Evolutionary conservation across 2,329 filamentous ascomycete genomes (phyloP).

Genomic region (Fusarium sambucinum): DNA sequence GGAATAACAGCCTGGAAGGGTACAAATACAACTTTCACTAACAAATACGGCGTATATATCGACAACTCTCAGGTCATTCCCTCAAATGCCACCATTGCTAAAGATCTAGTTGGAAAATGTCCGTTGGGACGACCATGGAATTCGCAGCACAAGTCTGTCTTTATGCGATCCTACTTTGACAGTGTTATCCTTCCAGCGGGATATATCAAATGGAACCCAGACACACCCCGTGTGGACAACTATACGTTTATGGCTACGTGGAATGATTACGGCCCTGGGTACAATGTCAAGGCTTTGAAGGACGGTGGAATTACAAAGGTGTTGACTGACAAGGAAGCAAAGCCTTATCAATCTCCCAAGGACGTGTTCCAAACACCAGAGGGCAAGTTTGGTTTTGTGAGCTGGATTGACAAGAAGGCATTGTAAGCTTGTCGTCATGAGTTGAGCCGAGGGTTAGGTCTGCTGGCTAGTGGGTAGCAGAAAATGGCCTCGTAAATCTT

Average conservation of each 20-base stretch:
- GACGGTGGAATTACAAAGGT: constrained; percentile 58
- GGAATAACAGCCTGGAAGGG: constrained; percentile 77
- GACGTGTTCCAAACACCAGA: constrained; percentile 39
- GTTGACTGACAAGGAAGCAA: constrained; percentile 53
- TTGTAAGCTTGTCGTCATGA: constrained; percentile 1
- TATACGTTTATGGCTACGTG: constrained; percentile 70
- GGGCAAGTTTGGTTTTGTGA: constrained; percentile 19
- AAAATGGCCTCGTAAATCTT: no score
- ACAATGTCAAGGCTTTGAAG: constrained; percentile 61
- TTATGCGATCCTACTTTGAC: constrained; percentile 67
- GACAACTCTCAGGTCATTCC: constrained; percentile 65
- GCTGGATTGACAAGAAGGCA: constrained; percentile 35
- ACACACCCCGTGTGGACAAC: constrained; percentile 47
- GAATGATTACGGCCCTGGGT: constrained; percentile 64
- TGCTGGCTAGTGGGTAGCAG: no score
- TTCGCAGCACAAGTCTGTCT: constrained; percentile 67
- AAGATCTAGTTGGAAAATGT: constrained; percentile 58
- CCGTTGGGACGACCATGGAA: constrained; percentile 74
- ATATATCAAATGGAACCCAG: constrained; percentile 57
- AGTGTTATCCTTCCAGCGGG: constrained; percentile 64
- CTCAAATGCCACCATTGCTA: constrained; percentile 63
- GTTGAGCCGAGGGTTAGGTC: not conserved
- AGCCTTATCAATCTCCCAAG: constrained; percentile 40
- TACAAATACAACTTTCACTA: constrained; percentile 72
- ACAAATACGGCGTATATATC: constrained; percentile 77